Evolutionary conservation across 2,329 filamentous ascomycete genomes (phyloP).

Genomic region (Rutstroemia sydowiana): DNA sequence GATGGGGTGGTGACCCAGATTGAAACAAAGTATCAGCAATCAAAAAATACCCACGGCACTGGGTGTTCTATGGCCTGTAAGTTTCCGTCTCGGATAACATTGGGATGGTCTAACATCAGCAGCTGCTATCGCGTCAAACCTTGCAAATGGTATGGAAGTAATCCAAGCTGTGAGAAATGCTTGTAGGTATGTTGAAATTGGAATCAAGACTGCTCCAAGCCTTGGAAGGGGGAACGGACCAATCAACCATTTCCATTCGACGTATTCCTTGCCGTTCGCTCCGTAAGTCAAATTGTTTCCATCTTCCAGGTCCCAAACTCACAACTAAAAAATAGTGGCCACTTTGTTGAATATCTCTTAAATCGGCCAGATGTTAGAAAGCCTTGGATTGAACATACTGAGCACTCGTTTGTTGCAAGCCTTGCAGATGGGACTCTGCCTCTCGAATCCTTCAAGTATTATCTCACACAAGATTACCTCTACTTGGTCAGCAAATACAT

Average conservation of each 20-base stretch:
- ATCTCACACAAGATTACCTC: slow-evolving; percentile 87
- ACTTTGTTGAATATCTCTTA: slow-evolving; percentile 78
- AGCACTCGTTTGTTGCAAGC: slow-evolving; percentile 75
- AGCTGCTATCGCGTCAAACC: slow-evolving; percentile 68
- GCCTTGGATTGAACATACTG: slow-evolving; percentile 68
- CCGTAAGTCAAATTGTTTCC: slow-evolving; percentile 33
- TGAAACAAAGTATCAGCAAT: slow-evolving; percentile 62
- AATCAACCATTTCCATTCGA: slow-evolving; percentile 72
- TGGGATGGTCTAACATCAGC: slow-evolving; percentile 1
- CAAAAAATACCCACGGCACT: slow-evolving; percentile 85
- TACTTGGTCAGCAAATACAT: slow-evolving; percentile 56
- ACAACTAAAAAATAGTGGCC: slow-evolving; percentile 45
- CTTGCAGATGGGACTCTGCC: slow-evolving; percentile 72
- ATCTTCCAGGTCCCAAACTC: not conserved
- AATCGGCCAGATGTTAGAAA: slow-evolving; percentile 64
- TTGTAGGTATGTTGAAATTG: slow-evolving; percentile 64
- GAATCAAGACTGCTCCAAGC: slow-evolving; percentile 43
- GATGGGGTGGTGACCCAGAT: slow-evolving; percentile 51
- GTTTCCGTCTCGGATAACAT: slow-evolving; percentile 27
- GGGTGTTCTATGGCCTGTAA: slow-evolving; percentile 86
- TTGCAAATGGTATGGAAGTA: slow-evolving; percentile 52
- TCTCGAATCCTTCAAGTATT: slow-evolving; percentile 72
- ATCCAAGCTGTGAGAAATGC: slow-evolving; percentile 57
- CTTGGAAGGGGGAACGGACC: slow-evolving; percentile 61
- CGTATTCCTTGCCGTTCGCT: slow-evolving; percentile 59